Conservation (phyloP, 2,329 filamentous ascomycete species). For the Sporothrix pseudoabietina region DNA sequence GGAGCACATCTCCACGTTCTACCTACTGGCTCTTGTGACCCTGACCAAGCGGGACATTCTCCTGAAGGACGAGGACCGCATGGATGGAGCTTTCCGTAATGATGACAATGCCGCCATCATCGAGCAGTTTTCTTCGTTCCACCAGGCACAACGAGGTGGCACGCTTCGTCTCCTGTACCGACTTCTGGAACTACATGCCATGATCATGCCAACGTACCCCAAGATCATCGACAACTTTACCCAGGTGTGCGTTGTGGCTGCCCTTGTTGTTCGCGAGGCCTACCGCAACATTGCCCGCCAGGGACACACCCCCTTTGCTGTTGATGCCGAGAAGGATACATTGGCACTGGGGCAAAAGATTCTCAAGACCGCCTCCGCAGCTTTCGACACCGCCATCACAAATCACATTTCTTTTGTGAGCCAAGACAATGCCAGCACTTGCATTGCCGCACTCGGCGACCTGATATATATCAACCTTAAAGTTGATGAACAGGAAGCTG, state of each 20-base stretch:
- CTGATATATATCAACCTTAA: slow-evolving; percentile 50
- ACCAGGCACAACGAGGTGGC: slow-evolving; percentile 41
- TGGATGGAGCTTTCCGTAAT: neutral
- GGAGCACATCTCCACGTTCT: slow-evolving; percentile 49
- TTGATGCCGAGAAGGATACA: slow-evolving; percentile 29
- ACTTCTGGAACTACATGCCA: slow-evolving; percentile 48
- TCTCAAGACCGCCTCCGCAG: slow-evolving; percentile 48
- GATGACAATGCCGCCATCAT: slow-evolving; percentile 47
- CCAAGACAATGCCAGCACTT: slow-evolving; percentile 47
- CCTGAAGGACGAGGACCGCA: slow-evolving; percentile 39
- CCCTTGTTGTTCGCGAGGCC: slow-evolving; percentile 42
- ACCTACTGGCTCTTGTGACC: slow-evolving; percentile 49
- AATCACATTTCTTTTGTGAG: slow-evolving; percentile 58
- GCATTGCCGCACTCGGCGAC: slow-evolving; percentile 48
- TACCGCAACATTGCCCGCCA: slow-evolving; percentile 35
- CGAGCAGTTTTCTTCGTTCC: slow-evolving; percentile 47
- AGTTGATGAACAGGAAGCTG: slow-evolving; percentile 44
- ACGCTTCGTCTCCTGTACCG: slow-evolving; percentile 48
- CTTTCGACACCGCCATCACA: slow-evolving; percentile 53
- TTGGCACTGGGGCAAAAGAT: slow-evolving; percentile 42
- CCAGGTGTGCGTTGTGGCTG: slow-evolving; percentile 43
- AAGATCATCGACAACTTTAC: slow-evolving; percentile 51
- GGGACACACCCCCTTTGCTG: slow-evolving; percentile 1
- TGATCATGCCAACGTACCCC: slow-evolving; percentile 50
- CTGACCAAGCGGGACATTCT: slow-evolving; percentile 40